These are phyloP conservation scores for Domatiomyces catenatus DNA, from an alignment of 2,329 filamentous ascomycete species.

Conservation along the genomic window DNA sequence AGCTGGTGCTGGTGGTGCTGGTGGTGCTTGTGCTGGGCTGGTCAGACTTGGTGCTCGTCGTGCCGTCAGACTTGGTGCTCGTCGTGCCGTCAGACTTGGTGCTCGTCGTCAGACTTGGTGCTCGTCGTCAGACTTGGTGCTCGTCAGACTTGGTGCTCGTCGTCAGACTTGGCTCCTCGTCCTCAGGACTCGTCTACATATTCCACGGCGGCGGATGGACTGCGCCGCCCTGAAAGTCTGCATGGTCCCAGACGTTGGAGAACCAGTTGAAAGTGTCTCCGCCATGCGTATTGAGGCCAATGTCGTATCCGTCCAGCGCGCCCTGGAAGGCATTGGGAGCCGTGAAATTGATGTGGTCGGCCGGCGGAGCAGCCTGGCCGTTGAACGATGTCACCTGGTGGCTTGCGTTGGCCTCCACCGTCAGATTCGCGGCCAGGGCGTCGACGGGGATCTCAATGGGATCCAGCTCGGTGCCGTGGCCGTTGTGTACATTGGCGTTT, in stretches of 20 bases:
- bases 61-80: no score
- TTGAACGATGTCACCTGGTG: not conserved
- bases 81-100: no score
- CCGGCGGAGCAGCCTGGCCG: not conserved
- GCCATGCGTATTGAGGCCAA: not conserved
- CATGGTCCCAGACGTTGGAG: not conserved
- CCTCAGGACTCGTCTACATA: not conserved
- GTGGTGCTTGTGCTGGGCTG: no score
- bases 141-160: no score
- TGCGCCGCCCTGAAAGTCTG: not conserved
- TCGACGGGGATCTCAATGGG: not conserved
- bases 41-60: no score
- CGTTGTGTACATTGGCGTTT: not conserved
- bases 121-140: no score
- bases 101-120: no score
- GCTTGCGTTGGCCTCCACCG: not conserved
- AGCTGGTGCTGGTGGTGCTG: no score
- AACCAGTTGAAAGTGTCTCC: not conserved
- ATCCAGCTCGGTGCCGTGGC: not conserved
- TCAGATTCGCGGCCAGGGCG: not conserved
- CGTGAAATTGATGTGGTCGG: not conserved
- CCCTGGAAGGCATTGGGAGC: constrained; percentile 1
- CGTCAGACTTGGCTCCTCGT: no score
- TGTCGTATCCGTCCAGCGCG: not conserved
- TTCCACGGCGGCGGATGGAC: not conserved